These are phyloP conservation scores for Naganishia albida DNA, from an alignment of 1,284 basidiomycete species.

Conservation along the genomic window DNA sequence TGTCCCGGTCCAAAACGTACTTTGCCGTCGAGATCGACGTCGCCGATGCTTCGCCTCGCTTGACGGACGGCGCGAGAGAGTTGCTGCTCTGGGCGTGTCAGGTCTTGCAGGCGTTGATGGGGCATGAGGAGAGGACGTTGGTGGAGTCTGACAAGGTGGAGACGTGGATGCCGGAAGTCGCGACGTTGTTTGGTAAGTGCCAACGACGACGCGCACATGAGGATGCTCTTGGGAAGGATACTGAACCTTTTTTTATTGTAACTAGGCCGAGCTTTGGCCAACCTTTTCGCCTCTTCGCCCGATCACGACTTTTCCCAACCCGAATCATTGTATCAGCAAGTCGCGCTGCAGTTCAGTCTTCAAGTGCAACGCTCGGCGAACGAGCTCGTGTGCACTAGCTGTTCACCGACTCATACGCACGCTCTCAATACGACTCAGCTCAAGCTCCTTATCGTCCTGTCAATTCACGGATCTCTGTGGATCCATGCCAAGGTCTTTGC, in stretches of 20 bases:
- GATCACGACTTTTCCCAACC: constrained; percentile 27
- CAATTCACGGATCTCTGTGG: constrained; percentile 29
- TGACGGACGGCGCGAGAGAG: constrained; percentile 19
- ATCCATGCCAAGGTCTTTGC: constrained; percentile 29
- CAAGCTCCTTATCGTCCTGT: constrained; percentile 27
- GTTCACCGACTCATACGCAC: constrained; percentile 9
- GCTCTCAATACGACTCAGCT: constrained; percentile 14
- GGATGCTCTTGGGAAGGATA: not conserved
- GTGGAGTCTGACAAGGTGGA: constrained; percentile 30
- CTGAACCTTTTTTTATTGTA: not conserved
- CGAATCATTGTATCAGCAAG: constrained; percentile 26
- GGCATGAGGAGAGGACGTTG: constrained; percentile 20
- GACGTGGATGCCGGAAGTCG: constrained; percentile 30
- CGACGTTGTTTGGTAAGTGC: constrained; percentile 31
- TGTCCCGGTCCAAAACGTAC: not conserved
- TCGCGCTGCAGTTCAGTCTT: constrained; percentile 19
- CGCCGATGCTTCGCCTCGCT: constrained; percentile 9
- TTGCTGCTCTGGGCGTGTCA: constrained; percentile 18
- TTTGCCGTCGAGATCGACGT: not conserved
- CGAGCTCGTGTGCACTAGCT: constrained; percentile 6
- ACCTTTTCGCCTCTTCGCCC: constrained; percentile 19
- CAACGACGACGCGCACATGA: too few relatives aligned
- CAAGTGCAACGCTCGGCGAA: constrained; percentile 20
- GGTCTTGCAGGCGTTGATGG: constrained; percentile 24
- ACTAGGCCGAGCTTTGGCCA: constrained; percentile 16